phyloP scores from a whole-genome alignment of 768 basidiomycete species.

The Serendipita vermifera region DNA sequence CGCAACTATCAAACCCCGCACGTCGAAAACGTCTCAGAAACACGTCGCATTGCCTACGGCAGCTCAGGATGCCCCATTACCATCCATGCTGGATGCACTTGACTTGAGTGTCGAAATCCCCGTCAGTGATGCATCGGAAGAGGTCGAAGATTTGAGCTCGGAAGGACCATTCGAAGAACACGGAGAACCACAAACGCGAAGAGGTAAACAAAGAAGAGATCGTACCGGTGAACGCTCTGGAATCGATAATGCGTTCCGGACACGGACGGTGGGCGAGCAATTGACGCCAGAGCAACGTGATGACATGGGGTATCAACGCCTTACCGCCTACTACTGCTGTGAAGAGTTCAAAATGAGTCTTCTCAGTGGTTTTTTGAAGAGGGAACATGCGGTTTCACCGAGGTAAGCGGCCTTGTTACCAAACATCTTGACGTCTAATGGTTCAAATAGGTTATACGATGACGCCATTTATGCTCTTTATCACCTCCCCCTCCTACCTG shows the following conservation, averaged over 20 bases:
- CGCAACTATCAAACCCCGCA: conserved; percentile 35
- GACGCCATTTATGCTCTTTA: conserved; percentile 93
- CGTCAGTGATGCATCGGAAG: conserved; percentile 8
- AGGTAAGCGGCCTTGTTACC: conserved; percentile 13
- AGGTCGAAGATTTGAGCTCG: conserved; percentile 22
- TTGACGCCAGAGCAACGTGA: conserved; percentile 82
- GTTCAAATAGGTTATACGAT: conserved; percentile 52
- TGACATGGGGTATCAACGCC: conserved; percentile 61
- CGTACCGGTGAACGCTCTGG: neutral
- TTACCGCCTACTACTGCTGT: conserved; percentile 83
- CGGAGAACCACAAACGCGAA: conserved; percentile 46
- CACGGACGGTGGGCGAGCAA: conserved; percentile 74
- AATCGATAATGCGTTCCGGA: neutral
- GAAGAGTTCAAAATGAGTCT: conserved; percentile 78
- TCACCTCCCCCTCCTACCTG: conserved; percentile 79
- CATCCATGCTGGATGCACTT: conserved; percentile 18
- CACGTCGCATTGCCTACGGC: conserved; percentile 83
- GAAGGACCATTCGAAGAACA: conserved; percentile 40
- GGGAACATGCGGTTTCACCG: conserved; percentile 83
- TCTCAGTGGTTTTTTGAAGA: conserved; percentile 71
- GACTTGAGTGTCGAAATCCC: neutral
- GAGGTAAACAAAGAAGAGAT: neutral
- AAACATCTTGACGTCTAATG: neutral
- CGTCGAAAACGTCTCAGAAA: conserved; percentile 83
- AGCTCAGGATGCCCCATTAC: conserved; percentile 67